Evolutionary conservation across 306 rosid genomes (phyloP).

Genomic region (Malus sylvestris): DNA sequence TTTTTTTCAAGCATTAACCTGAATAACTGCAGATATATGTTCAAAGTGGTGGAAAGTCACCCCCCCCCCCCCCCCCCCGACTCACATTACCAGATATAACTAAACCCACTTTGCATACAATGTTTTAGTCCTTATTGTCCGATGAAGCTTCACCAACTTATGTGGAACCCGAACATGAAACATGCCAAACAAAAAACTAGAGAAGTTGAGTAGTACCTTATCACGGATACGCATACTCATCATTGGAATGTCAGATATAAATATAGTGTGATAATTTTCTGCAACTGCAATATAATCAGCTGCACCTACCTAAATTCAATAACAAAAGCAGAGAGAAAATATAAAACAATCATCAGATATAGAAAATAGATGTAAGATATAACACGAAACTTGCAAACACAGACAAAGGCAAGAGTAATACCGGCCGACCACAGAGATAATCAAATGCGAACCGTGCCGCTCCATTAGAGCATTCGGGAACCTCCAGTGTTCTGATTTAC

Average conservation of each 20-base stretch:
- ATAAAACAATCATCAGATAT: neutral
- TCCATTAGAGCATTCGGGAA: constrained; percentile 75
- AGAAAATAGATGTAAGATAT: neutral
- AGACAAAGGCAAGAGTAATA: constrained; percentile 30
- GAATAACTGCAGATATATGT: neutral
- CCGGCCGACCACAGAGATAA: constrained; percentile 87
- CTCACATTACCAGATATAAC: too few relatives aligned
- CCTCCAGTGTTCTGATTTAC: constrained; percentile 62
- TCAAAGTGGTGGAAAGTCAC: neutral
- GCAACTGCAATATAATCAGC: constrained; percentile 98
- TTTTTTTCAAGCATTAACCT: neutral
- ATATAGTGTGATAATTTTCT: constrained; percentile 79
- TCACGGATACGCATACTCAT: constrained; percentile 96
- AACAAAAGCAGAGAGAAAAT: neutral
- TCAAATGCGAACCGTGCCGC: constrained; percentile 82
- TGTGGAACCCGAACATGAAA: neutral
- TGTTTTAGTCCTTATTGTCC: too few relatives aligned
- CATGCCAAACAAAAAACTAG: neutral
- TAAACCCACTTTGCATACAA: too few relatives aligned
- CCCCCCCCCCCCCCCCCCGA: too few relatives aligned
- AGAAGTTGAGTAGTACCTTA: constrained; percentile 45
- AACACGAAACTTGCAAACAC: neutral
- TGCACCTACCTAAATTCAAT: constrained; percentile 76
- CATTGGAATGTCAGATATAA: constrained; percentile 72
- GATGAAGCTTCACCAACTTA: neutral